Base-by-base conservation (phyloP, 2,329 filamentous ascomycete species). In the Colletotrichum godetiae region DNA sequence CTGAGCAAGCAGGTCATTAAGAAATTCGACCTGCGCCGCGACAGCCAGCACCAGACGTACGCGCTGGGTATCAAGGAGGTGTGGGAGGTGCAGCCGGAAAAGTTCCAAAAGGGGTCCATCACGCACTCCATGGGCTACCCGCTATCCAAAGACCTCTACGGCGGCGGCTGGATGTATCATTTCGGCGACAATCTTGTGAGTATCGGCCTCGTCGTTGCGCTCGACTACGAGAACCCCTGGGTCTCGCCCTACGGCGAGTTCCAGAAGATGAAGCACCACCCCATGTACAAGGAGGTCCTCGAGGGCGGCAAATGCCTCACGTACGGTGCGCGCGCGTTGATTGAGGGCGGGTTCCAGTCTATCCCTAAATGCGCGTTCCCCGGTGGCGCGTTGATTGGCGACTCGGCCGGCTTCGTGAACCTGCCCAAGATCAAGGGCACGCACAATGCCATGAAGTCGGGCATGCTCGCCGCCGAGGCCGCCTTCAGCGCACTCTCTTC, bases 151-250 rank as follows among this genome's bases (percentile, higher is more conserved):
- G 93, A 98, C 80, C 97, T 95, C 10, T 99, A 99, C 81, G 97
- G 97, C 77, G 97, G 97, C 76, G 95, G 94, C n/a, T 99, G 95
- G 92, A 95, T 99, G 94, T 99, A 99, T 81, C 97, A 99, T 83
- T 99, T 98, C 83, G 97, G 95, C 49, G 96, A 99, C 78, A 99
- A 98, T 83, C 90, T 98, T 78, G 96, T 99, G 73, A 95, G 92
- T 77, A 88, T 99, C 68, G 97, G 97, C 29, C 88, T 98, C 22
- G 97, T 99, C 12, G 94, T 97, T 49, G 95, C 95, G 29, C 89
- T 99, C 67, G 97, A 99, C 86, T 99, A 99, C 82, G 89, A 94
- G 55, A 99, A 99, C 84, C 97, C 97, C 0, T 99, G 96, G 95
- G 85, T 98, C 68, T 97, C 95, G 4, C 97, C 97, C 0, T 99